Evolutionary conservation across 2,329 filamentous ascomycete genomes (phyloP).

Genomic region (Dothiorella sarmentorum): DNA sequence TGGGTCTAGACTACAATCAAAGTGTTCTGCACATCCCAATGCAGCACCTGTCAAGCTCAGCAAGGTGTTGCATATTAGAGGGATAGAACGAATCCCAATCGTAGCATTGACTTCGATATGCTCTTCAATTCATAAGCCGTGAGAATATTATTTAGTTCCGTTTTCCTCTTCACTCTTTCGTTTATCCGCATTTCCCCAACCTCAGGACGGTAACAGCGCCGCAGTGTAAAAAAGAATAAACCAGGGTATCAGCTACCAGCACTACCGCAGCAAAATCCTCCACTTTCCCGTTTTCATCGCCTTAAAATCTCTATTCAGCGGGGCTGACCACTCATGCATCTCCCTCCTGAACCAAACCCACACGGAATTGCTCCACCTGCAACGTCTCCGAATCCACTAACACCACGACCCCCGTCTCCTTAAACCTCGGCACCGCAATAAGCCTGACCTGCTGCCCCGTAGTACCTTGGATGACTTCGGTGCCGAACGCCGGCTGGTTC

Average conservation of each 20-base stretch:
- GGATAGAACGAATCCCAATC: no score
- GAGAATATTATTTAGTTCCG: no score
- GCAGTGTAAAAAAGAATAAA: background rate
- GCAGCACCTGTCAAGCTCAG: no score
- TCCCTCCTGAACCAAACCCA: conserved; percentile 12
- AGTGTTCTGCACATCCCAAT: no score
- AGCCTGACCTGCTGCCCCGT: conserved; percentile 70
- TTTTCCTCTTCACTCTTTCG: no score
- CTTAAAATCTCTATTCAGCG: background rate
- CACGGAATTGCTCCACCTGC: conserved; percentile 64
- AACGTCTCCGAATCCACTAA: conserved; percentile 83
- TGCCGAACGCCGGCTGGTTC: conserved; percentile 76
- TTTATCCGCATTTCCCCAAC: no score
- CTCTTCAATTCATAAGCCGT: no score
- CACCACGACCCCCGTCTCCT: conserved; percentile 72
- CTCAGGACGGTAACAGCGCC: background rate
- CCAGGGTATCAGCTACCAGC: conserved; percentile 1
- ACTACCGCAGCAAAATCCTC: background rate
- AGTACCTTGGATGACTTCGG: conserved; percentile 61
- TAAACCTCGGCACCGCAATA: conserved; percentile 80
- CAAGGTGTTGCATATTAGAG: no score
- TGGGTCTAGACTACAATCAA: no score
- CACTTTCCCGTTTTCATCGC: background rate
- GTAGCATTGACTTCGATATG: no score
- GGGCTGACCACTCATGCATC: conserved; percentile 24